A percentile compares a stretch with the other conserved stretches of the same genome.
Evolutionary conservation across 176 grass and related monocot species (phyloP).

Genomic region (Musa troglodytarum): DNA sequence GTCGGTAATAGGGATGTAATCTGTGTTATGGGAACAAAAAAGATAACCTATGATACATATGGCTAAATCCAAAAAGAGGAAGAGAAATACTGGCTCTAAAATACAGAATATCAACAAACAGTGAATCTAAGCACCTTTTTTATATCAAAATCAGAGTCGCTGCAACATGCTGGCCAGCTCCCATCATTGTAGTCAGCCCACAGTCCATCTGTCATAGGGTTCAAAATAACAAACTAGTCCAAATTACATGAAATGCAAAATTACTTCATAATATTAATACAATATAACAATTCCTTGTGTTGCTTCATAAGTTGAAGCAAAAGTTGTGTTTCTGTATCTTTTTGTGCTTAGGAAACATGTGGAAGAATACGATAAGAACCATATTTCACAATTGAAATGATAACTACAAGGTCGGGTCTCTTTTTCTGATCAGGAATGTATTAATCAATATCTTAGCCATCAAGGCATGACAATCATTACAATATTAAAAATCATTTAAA

Average conservation of each 20-base stretch:
- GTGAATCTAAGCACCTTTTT: conserved; percentile 35
- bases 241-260: neutral
- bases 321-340: neutral
- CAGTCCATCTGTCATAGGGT: conserved; percentile 56
- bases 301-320: neutral
- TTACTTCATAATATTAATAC: neutral
- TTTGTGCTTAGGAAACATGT: neutral
- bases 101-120: conserved; percentile 2
- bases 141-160: conserved; percentile 44
- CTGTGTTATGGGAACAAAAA: conserved; percentile 27
- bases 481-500: too few relatives aligned
- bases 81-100: neutral
- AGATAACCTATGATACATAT: neutral
- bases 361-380: too few relatives aligned
- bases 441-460: too few relatives aligned
- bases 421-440: too few relatives aligned
- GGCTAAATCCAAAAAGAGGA: neutral
- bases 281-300: neutral
- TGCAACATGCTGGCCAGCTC: conserved; percentile 82
- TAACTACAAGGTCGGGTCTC: too few relatives aligned
- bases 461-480: too few relatives aligned
- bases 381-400: too few relatives aligned
- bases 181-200: conserved; percentile 70
- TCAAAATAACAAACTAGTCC: neutral
- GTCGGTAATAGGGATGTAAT: conserved; percentile 53